Evolutionary conservation across 2,329 filamentous ascomycete species (phyloP).

Genomic region (Graphilbum ipis-grandicollis): DNA sequence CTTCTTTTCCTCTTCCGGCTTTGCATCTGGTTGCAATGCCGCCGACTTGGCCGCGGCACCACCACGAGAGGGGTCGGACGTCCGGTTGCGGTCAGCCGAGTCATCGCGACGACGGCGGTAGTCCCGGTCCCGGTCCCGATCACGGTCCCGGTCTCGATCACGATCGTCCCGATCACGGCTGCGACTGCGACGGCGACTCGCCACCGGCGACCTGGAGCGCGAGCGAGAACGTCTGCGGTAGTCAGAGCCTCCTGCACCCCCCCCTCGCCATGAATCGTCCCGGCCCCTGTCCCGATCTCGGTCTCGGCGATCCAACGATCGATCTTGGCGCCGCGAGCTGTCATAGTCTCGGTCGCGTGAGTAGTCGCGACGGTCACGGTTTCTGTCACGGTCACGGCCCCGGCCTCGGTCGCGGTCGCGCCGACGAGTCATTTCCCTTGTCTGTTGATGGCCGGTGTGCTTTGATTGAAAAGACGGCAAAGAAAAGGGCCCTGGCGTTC

Average conservation of each 20-base stretch:
- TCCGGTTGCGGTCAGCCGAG: constrained; percentile 24
- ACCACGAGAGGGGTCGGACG: constrained; percentile 46
- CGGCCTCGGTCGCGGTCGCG: constrained; percentile 7
- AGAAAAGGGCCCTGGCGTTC: no score
- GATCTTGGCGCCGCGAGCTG: constrained; percentile 48
- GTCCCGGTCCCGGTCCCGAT: constrained; percentile 57
- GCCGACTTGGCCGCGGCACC: neutral
- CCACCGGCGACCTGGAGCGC: constrained; percentile 41
- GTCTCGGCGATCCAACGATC: constrained; percentile 51
- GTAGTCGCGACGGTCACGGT: constrained; percentile 4
- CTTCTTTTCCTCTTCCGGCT: constrained; percentile 65
- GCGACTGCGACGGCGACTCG: constrained; percentile 37
- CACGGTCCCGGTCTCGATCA: constrained; percentile 44
- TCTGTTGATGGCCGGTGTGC: no score
- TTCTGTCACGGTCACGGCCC: constrained; percentile 8
- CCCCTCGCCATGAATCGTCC: no score
- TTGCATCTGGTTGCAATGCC: no score
- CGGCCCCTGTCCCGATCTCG: constrained; percentile 41
- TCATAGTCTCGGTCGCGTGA: constrained; percentile 15
- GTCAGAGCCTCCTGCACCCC: constrained; percentile 6
- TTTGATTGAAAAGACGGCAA: no score
- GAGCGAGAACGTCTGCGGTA: constrained; percentile 46
- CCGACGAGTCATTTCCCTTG: no score
- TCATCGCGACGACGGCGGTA: constrained; percentile 42
- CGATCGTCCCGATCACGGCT: constrained; percentile 35